Percentiles rank a stretch among this genome's conserved stretches.
Evolutionary conservation across 2,329 filamentous ascomycete genomes (phyloP).

Genomic region (Rhynchosporium graminicola): DNA sequence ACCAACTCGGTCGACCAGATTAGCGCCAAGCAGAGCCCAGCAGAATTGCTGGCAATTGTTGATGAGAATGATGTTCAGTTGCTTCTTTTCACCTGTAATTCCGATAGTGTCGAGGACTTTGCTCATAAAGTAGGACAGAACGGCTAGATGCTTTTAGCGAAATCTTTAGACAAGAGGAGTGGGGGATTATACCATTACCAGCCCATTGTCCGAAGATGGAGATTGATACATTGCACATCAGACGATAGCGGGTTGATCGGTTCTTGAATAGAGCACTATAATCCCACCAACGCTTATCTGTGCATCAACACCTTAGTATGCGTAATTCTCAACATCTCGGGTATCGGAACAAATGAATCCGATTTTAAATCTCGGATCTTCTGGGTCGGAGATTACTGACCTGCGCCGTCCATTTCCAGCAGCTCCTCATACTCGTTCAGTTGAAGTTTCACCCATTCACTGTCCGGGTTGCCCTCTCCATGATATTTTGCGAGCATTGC

Average conservation of each 20-base stretch:
- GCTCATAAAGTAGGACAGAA: slow-evolving; percentile 55
- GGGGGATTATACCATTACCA: slow-evolving; percentile 52
- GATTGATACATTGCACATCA: slow-evolving; percentile 52
- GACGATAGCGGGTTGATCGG: slow-evolving; percentile 48
- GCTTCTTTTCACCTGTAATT: slow-evolving; percentile 48
- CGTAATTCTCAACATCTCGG: too few species aligned
- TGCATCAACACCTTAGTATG: too few species aligned
- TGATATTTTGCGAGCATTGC: slow-evolving; percentile 51
- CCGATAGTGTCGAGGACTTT: slow-evolving; percentile 55
- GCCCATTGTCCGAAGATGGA: slow-evolving; percentile 54
- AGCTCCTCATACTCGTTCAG: slow-evolving; percentile 52
- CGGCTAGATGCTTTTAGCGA: slow-evolving; percentile 31
- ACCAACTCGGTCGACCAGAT: slow-evolving; percentile 57
- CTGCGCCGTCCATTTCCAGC: slow-evolving; percentile 48
- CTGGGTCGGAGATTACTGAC: too few species aligned
- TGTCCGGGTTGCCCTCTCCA: slow-evolving; percentile 51
- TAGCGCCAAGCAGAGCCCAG: slow-evolving; percentile 55
- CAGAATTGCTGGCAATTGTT: slow-evolving; percentile 57
- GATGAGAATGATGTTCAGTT: slow-evolving; percentile 56
- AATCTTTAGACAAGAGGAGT: slow-evolving; percentile 32
- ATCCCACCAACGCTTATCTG: slow-evolving; percentile 57
- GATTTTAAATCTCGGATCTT: too few species aligned
- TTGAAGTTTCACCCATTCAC: slow-evolving; percentile 54
- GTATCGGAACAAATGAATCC: too few species aligned
- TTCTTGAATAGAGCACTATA: slow-evolving; percentile 54